Base-by-base conservation (phyloP, 2,329 filamentous ascomycete species). In the Thielaviopsis ethacetica region DNA sequence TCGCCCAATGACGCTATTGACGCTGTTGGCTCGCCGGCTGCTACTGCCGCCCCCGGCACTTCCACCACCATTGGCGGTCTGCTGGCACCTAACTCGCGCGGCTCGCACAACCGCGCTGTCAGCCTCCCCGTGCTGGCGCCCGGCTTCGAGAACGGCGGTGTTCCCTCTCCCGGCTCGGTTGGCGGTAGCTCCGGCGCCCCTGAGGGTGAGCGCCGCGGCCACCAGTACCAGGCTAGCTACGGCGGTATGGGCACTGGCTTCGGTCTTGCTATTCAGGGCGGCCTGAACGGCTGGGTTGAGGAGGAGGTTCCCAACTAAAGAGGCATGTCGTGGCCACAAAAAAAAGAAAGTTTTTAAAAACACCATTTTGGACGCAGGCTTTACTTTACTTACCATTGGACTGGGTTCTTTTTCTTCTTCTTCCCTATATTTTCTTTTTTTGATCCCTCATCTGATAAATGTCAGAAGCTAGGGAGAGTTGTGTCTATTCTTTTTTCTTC, bases 71-170 rank as follows among this genome's bases (percentile, higher is more conserved):
- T 91, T 62, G 85, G 86, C 51, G 86, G 87, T 7, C 79, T 94
- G 44, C 78, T 93, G 56, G 85, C 87, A 2, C 87, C 88, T 1
- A 84, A 81, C 58, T 69, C 73, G 15, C 77, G 82, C 38, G 74
- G 77, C 34, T 79, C 80, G 63, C 82, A 85, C 70, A 91, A 82
- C 67, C 85, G 93, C 44, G 90, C 93, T 38, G 89, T 96, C 61
- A 95, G 90, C 69, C 75, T 98, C 67, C 93, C 93, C 1, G 82
- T 79, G 5, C 77, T 86, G 58, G 82, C 80, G 0, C 80, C 81
- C 19, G 80, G 79, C 17, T 81, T 82, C 58, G 79, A 83, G 69
- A 83, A 83, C 57, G 78, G 79, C 51, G 75, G 75, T 59, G 76
- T 72, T 62, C 74, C 75, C 49, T 74, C 73, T 65, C 71, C 73